Evolutionary conservation across 116 monocot genomes (phyloP).

Genomic region (Posidonia oceanica): DNA sequence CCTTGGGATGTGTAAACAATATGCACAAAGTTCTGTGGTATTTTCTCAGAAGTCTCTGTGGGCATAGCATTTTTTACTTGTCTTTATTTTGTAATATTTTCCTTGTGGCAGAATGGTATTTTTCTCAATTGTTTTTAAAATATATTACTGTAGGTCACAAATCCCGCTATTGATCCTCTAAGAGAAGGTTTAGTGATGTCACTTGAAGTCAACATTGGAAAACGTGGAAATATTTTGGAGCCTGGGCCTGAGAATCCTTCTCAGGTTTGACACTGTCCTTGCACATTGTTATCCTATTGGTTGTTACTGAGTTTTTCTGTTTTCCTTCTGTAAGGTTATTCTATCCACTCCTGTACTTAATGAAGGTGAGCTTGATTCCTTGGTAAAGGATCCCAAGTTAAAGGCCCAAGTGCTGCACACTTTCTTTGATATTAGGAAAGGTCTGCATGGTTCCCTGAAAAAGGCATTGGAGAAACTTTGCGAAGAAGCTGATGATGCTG

Average conservation of each 20-base stretch:
- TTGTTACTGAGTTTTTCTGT: neutral
- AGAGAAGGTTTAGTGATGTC: slow-evolving; percentile 99
- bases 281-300: neutral
- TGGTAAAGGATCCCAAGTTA: slow-evolving; percentile 60
- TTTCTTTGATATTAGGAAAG: slow-evolving; percentile 87
- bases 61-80: neutral
- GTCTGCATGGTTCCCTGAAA: slow-evolving; percentile 74
- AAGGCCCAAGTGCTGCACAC: slow-evolving; percentile 64
- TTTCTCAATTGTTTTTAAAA: neutral
- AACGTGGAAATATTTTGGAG: slow-evolving; percentile 86
- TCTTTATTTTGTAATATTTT: neutral
- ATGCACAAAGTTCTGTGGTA: too few relatives aligned
- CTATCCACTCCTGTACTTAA: slow-evolving; percentile 84
- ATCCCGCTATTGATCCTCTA: slow-evolving; percentile 96
- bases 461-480: slow-evolving; percentile 57
- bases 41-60: too few relatives aligned
- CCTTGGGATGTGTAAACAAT: too few relatives aligned
- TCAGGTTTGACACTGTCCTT: slow-evolving; percentile 44
- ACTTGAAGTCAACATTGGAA: slow-evolving; percentile 92
- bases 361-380: slow-evolving; percentile 90
- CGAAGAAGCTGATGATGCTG: slow-evolving; percentile 94
- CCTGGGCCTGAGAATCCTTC: slow-evolving; percentile 90
- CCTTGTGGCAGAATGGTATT: neutral
- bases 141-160: slow-evolving; percentile 58
- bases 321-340: slow-evolving; percentile 37